Evolutionary conservation across 805 yeast species (phyloP).

Genomic region (Spathaspora passalidarum): DNA sequence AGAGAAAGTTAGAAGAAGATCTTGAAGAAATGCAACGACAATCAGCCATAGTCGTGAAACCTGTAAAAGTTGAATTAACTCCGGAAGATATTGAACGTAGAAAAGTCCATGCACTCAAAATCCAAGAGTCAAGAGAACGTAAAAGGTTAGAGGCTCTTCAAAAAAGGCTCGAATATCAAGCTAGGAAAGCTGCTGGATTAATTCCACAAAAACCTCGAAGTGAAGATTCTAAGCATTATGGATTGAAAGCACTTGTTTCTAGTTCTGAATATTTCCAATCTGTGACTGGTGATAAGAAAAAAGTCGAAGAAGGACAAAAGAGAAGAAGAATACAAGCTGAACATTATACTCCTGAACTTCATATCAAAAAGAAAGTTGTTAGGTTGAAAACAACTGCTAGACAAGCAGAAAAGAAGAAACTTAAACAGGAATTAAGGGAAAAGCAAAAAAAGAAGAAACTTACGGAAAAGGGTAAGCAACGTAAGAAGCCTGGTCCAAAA

Average conservation of each 20-base stretch:
- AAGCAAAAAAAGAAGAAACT: neutral
- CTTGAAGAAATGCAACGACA: constrained; percentile 12
- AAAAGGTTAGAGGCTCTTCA: constrained; percentile 4
- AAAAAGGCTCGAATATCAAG: constrained; percentile 4
- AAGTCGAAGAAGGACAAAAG: constrained; percentile 31
- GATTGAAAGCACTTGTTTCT: constrained; percentile 12
- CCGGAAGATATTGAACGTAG: constrained; percentile 13
- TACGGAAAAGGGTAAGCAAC: neutral
- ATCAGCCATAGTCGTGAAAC: constrained; percentile 1
- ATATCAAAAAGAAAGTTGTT: constrained; percentile 11
- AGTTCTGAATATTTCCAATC: constrained; percentile 38
- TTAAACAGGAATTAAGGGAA: constrained; percentile 9
- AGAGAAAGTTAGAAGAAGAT: constrained; percentile 13
- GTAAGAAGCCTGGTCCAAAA: constrained; percentile 7
- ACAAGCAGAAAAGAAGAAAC: constrained; percentile 11
- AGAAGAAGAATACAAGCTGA: constrained; percentile 27
- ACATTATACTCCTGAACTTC: constrained; percentile 23
- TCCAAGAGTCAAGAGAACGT: constrained; percentile 1
- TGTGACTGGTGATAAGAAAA: constrained; percentile 33
- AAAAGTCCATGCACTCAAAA: neutral
- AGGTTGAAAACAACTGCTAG: constrained; percentile 10
- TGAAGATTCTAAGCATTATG: neutral
- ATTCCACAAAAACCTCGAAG: neutral
- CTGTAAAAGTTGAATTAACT: constrained; percentile 8
- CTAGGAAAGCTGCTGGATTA: constrained; percentile 7